phyloP scores from a whole-genome alignment of 2,329 filamentous ascomycete species.

The Sclerotinia sclerotiorum region DNA sequence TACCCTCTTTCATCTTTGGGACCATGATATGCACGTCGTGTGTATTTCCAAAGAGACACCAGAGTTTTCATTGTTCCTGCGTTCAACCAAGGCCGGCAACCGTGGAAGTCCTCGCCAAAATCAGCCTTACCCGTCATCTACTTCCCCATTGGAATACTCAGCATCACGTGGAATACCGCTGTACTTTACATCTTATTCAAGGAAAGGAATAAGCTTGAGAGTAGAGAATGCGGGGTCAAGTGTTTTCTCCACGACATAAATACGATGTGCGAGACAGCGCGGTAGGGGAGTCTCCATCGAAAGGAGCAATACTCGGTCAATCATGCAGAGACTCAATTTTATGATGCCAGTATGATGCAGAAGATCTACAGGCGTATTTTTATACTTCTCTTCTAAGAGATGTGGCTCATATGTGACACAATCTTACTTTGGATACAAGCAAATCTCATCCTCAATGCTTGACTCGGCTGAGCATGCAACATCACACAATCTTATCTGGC shows the following conservation, averaged over 20 bases:
- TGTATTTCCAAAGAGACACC: conserved; percentile 4
- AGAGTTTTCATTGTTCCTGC: conserved; percentile 18
- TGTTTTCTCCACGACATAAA: background rate
- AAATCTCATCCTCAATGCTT: background rate
- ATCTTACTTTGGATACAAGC: conserved; percentile 3
- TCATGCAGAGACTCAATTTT: conserved; percentile 22
- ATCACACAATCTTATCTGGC: background rate
- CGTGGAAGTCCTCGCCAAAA: conserved; percentile 13
- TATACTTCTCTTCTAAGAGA: conserved; percentile 9
- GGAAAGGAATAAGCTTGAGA: background rate
- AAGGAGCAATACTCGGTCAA: conserved; percentile 13
- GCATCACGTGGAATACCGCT: background rate
- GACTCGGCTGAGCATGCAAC: conserved; percentile 14
- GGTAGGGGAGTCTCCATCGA: conserved; percentile 1
- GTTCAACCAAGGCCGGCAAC: conserved; percentile 11
- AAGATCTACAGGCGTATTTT: conserved; percentile 15
- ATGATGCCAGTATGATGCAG: conserved; percentile 16
- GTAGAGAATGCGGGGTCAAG: background rate
- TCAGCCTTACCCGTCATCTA: conserved; percentile 23
- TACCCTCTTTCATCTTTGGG: background rate
- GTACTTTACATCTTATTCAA: background rate
- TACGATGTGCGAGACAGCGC: background rate
- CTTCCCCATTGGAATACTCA: background rate
- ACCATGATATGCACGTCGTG: conserved; percentile 8
- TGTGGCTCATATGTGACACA: conserved; percentile 16